phyloP scores from a whole-genome alignment of 345 rosid species.

The Eutrema yunnanense region DNA sequence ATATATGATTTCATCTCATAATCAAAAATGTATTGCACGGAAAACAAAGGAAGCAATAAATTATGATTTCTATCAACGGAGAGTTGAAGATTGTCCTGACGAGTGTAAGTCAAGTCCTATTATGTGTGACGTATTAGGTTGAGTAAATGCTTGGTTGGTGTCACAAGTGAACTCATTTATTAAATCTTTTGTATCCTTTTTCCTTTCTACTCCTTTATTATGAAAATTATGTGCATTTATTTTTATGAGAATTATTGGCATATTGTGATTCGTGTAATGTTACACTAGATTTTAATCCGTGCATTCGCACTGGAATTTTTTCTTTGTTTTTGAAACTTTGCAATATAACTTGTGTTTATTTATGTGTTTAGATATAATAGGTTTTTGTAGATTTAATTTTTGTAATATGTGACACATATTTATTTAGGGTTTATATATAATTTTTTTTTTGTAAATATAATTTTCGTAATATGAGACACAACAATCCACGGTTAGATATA shows the following conservation, averaged over 20 bases:
- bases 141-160: constrained; percentile 27
- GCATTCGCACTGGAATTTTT: no score
- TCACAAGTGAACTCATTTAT: constrained; percentile 24
- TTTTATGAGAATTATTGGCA: constrained; percentile 3
- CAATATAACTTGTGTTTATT: no score
- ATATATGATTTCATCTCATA: neutral
- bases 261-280: neutral
- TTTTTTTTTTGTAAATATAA: no score
- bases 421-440: no score
- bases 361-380: no score
- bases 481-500: no score
- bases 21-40: constrained; percentile 5
- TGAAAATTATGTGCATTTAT: neutral
- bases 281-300: no score
- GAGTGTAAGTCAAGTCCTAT: constrained; percentile 12
- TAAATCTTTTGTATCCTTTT: neutral
- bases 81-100: neutral
- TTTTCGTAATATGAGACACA: no score
- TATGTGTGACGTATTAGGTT: constrained; percentile 19
- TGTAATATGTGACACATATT: no score
- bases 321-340: no score
- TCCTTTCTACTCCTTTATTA: neutral
- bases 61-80: constrained; percentile 4
- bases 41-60: constrained; percentile 12
- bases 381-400: no score